A percentile compares a stretch with the other conserved stretches of the same genome.
Evolutionary conservation across 1,284 basidiomycete species (phyloP).

Genomic region (Rhizopogon hawkerae): DNA sequence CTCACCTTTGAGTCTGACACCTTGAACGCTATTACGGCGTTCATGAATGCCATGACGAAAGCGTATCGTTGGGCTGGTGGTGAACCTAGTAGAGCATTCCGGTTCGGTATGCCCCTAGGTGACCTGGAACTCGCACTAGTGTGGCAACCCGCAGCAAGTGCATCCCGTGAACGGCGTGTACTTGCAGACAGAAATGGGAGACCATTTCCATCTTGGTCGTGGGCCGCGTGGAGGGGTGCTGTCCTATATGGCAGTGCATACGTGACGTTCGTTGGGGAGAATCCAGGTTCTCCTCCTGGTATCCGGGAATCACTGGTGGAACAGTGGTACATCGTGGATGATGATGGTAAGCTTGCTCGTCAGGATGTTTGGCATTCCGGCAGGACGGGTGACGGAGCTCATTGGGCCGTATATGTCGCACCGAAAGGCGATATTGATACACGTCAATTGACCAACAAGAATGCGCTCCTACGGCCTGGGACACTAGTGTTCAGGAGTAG

Average conservation of each 20-base stretch:
- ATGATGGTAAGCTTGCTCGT: too few species aligned
- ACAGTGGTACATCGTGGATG: too few species aligned
- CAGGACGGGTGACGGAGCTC: background rate
- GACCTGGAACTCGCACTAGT: conserved; percentile 1
- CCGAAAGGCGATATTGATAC: background rate
- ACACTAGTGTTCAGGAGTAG: conserved; percentile 3
- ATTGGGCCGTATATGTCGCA: background rate
- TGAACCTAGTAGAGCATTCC: background rate
- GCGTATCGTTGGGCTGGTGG: background rate
- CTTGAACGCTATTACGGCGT: background rate
- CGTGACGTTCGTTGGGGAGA: background rate
- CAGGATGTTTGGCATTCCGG: background rate
- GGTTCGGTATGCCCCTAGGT: conserved; percentile 3
- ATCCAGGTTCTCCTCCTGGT: too few species aligned
- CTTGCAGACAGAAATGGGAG: background rate
- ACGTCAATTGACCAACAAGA: background rate
- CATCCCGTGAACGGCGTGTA: background rate
- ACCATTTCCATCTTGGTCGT: conserved; percentile 5
- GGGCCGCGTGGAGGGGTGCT: conserved; percentile 6
- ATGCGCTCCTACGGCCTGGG: background rate
- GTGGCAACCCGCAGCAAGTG: conserved; percentile 3
- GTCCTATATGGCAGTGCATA: background rate
- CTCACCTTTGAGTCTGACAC: conserved; percentile 3
- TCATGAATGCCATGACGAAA: background rate
- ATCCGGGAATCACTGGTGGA: too few species aligned